phyloP scores from a whole-genome alignment of 257 asterid species.

The Capsicum pubescens region DNA sequence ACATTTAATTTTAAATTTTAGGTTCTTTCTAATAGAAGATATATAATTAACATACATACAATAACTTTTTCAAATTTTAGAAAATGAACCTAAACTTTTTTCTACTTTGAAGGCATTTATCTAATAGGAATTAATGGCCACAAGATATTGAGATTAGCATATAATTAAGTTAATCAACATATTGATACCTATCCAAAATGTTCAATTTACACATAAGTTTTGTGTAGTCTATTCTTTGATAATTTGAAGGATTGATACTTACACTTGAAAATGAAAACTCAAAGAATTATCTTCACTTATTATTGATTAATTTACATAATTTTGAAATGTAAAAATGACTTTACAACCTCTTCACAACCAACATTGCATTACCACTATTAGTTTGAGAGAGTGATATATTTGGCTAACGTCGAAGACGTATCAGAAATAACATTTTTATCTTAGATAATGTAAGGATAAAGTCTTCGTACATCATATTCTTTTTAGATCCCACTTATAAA shows the following conservation, averaged over 20 bases:
- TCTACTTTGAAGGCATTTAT: not conserved
- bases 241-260: not conserved
- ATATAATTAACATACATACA: too few relatives aligned
- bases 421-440: too few relatives aligned
- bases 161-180: not conserved
- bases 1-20: too few relatives aligned
- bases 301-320: not conserved
- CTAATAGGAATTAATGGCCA: not conserved
- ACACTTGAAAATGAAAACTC: not conserved
- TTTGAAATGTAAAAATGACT: constrained; percentile 4
- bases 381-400: too few relatives aligned
- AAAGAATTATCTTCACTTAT: not conserved
- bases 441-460: too few relatives aligned
- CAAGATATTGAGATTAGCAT: not conserved
- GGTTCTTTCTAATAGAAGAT: too few relatives aligned
- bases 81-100: too few relatives aligned
- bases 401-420: too few relatives aligned
- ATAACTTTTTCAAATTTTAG: too few relatives aligned
- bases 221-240: not conserved
- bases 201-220: not conserved
- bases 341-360: not conserved
- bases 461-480: not conserved
- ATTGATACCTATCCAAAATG: not conserved
- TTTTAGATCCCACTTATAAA: not conserved
- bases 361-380: not conserved